These are phyloP conservation scores for Daldinia sp. DNA, from an alignment of 2,329 filamentous ascomycete genomes.

Conservation along the genomic window DNA sequence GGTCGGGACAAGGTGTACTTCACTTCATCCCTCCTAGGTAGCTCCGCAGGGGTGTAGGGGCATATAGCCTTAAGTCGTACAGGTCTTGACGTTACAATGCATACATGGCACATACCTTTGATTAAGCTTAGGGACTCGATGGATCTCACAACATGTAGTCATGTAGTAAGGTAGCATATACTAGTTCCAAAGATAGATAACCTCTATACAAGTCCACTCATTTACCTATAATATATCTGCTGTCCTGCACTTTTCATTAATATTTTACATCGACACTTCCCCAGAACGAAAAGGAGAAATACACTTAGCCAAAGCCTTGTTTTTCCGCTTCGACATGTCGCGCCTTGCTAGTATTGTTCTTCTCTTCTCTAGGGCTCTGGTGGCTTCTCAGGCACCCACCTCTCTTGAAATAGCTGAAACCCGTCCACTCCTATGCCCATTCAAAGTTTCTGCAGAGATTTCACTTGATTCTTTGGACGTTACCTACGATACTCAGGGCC, in stretches of 20 bases:
- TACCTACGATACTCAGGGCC: neutral
- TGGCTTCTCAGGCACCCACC: neutral
- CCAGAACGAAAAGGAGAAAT: neutral
- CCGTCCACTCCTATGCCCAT: neutral
- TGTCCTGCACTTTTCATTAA: neutral
- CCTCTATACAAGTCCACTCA: neutral
- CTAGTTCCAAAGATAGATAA: neutral
- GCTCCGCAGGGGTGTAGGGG: neutral
- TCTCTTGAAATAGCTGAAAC: neutral
- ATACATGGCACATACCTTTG: neutral
- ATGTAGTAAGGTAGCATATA: neutral
- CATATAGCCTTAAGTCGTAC: constrained; percentile 8
- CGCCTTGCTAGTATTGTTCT: neutral
- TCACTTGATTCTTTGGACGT: neutral
- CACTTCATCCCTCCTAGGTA: neutral
- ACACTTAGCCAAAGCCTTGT: neutral
- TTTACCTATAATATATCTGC: neutral
- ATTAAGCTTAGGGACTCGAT: neutral
- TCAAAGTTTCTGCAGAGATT: neutral
- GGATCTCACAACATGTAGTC: neutral
- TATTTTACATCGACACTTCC: neutral
- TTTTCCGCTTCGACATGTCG: neutral
- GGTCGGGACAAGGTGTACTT: neutral
- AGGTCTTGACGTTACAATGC: constrained; percentile 1
- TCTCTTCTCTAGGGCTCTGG: neutral